Evolutionary conservation across 2,329 filamentous ascomycete genomes (phyloP), one percentile per base, ranked within the genome.

Genomic region (Colletotrichum tanaceti): DNA sequence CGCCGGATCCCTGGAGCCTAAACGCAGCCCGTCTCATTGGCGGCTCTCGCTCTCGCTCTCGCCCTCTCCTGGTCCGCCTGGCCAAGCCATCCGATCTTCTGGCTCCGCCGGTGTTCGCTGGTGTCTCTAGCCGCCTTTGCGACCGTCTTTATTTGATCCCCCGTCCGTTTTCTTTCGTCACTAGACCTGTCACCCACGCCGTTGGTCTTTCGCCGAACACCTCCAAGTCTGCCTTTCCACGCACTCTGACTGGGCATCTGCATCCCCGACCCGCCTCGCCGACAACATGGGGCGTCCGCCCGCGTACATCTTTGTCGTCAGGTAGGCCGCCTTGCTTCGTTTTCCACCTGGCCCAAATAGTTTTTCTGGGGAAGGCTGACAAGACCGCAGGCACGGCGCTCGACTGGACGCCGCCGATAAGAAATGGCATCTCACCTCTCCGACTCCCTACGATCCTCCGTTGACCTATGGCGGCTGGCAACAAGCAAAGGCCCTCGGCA

Each of bases 351-450:
- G 10, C 24, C 24, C 54, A 35, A 46, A 50, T 22, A 14, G 5
- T 38, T 35, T 32, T 35, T 9, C 32, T 9, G 32, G 32, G 13
- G 14, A 16, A 54, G 1, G 52, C 67, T 70, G 52, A 70, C 58
- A 10, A n/a, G 43, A 52, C 57, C 58, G 10, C 58, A 70, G 96
- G 80, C 96, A 99, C 80, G 96, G 96, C 76, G 93, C 94, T 74
- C 91, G 96, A 73, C 90, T 99, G 66, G 96, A 99, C 79, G 93
- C 93, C 64, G 94, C 94, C 71, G 94, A 99, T 84, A 94, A 94
- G 78, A 89, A 93, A 79, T 99, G 96, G 96, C 93, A 98, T 79
- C 86, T 97, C 63, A 92, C 92, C 38, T 97, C 96, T 6, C 92
- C 94, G 1, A 94, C 93, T 6, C 96, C 96, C 2, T 99, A 98